Evolutionary conservation across 1,284 basidiomycete genomes (phyloP), one percentile per base, ranked within the genome.

Genomic region (Sanghuangporus baumii): DNA sequence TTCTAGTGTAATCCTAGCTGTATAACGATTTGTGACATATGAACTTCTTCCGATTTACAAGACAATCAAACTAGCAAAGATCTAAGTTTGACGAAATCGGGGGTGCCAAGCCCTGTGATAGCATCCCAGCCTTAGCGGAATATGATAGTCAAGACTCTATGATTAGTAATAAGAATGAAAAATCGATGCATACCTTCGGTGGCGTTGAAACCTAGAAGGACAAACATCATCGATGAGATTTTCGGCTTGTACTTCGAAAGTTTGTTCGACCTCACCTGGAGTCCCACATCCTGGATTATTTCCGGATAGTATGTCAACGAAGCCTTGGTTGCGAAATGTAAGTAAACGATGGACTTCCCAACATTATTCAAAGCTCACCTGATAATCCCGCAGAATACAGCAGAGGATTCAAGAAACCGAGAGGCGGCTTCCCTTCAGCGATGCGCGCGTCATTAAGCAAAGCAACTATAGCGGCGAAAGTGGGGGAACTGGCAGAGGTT

Each of bases 351-450:
- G 43, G 2, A n/a, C 14, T n/a, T 18, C 43, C 1, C 16, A 11
- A 7, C 20, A 5, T 1, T 26, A 36, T 46, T 7, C 3, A 37
- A n/a, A 23, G 58, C 57, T n/a, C 40, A 64, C 65, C 66, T 6
- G 63, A 31, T 14, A 65, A 36, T n/a, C 67, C 68, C 16, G 67
- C 66, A 16, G 61, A 63, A 66, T 77, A 78, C 18, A 79, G 68
- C 59, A 73, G 68, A 11, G 77, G 76, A 67, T 78, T 77, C 14
- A 78, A 55, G 70, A 74, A 78, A 3, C 77, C 77, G 0, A 78
- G 67, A 26, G 70, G 58, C 4, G 71, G 62, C 65, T 71, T 71
- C 26, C 74, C 75, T n/a, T 66, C 55, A 4, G 71, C 64, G 46
- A 74, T 60, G 7, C 66, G 69, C 41, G 66, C 68, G 64, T 78